These are phyloP conservation scores for Penicillium chermesinum DNA, from an alignment of 495 filamentous ascomycete genomes.

Conservation along the genomic window DNA sequence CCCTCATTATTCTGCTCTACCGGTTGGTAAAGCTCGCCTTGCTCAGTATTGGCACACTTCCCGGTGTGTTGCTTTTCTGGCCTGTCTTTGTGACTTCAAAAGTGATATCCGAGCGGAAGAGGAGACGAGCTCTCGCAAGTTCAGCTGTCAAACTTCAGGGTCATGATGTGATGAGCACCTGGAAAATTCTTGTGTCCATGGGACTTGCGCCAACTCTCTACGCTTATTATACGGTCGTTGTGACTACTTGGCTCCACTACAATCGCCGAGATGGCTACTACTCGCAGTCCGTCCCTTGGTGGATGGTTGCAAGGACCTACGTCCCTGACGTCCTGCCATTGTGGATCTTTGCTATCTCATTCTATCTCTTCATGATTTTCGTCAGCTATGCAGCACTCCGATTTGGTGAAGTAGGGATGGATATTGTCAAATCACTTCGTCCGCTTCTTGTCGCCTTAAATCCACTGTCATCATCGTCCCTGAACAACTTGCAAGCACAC, in stretches of 20 bases:
- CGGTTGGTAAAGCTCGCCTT: conserved; percentile 67
- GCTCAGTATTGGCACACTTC: conserved; percentile 76
- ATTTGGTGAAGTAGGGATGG: conserved; percentile 90
- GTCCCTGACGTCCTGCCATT: conserved; percentile 68
- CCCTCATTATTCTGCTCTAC: conserved; percentile 72
- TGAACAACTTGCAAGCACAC: conserved; percentile 63
- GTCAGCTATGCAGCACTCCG: conserved; percentile 85
- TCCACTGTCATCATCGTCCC: conserved; percentile 68
- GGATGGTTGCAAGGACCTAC: conserved; percentile 34
- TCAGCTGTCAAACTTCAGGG: conserved; percentile 92
- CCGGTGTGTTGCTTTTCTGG: conserved; percentile 78
- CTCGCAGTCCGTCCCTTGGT: conserved; percentile 24
- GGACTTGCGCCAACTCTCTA: conserved; percentile 83
- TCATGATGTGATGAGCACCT: conserved; percentile 90
- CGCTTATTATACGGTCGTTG: conserved; percentile 64
- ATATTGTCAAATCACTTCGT: conserved; percentile 82
- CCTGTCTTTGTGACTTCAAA: conserved; percentile 92
- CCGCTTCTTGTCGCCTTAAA: conserved; percentile 74
- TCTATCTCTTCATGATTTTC: conserved; percentile 68
- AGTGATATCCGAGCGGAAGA: conserved; percentile 79
- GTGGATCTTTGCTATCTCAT: conserved; percentile 59
- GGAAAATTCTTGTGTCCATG: conserved; percentile 93
- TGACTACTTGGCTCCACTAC: conserved; percentile 70
- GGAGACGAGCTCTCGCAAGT: conserved; percentile 77
- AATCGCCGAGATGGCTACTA: conserved; percentile 68